These are phyloP conservation scores for Colletotrichum nymphaeae DNA, from an alignment of 2,329 filamentous ascomycete genomes.

Conservation along the genomic window DNA sequence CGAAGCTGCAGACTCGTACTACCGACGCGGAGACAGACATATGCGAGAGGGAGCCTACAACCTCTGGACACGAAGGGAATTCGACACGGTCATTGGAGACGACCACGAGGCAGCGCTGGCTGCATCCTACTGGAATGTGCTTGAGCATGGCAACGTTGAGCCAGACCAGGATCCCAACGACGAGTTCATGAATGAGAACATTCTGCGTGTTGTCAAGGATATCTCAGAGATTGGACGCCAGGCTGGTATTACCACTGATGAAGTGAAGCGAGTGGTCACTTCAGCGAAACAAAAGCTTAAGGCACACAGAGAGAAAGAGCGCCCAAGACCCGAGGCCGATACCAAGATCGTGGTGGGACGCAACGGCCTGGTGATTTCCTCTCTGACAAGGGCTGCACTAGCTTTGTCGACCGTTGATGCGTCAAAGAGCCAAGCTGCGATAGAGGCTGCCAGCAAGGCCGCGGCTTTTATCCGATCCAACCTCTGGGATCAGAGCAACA, in stretches of 20 bases:
- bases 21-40: constrained; percentile 78
- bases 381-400: constrained; percentile 80
- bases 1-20: constrained; percentile 89
- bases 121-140: constrained; percentile 86
- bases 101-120: constrained; percentile 66
- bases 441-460: constrained; percentile 74
- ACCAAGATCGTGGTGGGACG: constrained; percentile 89
- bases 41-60: constrained; percentile 95
- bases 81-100: constrained; percentile 78
- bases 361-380: constrained; percentile 89
- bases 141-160: constrained; percentile 86
- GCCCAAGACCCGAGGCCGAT: constrained; percentile 82
- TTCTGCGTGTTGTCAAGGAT: constrained; percentile 78
- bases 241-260: constrained; percentile 77
- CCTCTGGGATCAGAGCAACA: constrained; percentile 74
- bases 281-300: constrained; percentile 76
- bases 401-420: constrained; percentile 72
- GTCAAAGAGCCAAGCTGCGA: constrained; percentile 69
- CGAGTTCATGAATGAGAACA: constrained; percentile 95
- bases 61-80: constrained; percentile 90
- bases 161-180: constrained; percentile 88
- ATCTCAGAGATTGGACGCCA: constrained; percentile 77
- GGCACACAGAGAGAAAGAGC: constrained; percentile 77
- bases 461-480: constrained; percentile 78
- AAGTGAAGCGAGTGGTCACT: constrained; percentile 75